phyloP scores from a whole-genome alignment of 805 yeast species.

The Yarrowia porcina region DNA sequence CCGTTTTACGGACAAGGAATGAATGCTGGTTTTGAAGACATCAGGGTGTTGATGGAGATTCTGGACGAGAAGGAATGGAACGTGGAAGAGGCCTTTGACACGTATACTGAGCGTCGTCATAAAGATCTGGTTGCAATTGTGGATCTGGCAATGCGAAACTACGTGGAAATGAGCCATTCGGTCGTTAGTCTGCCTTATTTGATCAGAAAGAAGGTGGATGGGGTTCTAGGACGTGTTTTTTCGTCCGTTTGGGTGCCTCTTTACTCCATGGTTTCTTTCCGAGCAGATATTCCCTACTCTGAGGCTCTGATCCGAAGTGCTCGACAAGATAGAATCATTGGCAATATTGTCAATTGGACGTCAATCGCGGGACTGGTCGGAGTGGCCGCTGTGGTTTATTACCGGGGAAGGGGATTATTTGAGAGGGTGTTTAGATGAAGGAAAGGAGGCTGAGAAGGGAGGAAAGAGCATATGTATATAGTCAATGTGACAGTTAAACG shows the following conservation, averaged over 20 bases:
- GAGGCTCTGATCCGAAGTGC: constrained; percentile 55
- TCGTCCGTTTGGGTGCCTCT: constrained; percentile 76
- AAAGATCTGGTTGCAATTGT: constrained; percentile 72
- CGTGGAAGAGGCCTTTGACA: constrained; percentile 50
- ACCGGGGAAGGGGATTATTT: neutral
- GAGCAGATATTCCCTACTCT: constrained; percentile 76
- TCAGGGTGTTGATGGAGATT: constrained; percentile 55
- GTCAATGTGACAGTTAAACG: too few relatives aligned
- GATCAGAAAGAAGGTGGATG: constrained; percentile 66
- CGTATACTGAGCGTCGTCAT: constrained; percentile 55
- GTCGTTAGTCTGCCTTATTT: constrained; percentile 62
- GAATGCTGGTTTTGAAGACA: constrained; percentile 95
- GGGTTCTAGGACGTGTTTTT: constrained; percentile 53
- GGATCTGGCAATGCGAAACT: constrained; percentile 74
- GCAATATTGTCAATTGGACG: constrained; percentile 2
- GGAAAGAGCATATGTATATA: too few relatives aligned
- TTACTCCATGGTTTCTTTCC: constrained; percentile 88
- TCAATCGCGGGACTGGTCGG: constrained; percentile 1
- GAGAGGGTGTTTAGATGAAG: neutral
- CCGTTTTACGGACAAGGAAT: constrained; percentile 98
- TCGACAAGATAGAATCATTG: constrained; percentile 54
- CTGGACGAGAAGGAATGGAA: constrained; percentile 43
- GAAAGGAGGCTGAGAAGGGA: too few relatives aligned
- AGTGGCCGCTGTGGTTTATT: neutral
- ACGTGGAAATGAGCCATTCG: constrained; percentile 80